These are phyloP conservation scores for Lycium barbarum DNA, from an alignment of 257 asterid species.

Conservation along the genomic window DNA sequence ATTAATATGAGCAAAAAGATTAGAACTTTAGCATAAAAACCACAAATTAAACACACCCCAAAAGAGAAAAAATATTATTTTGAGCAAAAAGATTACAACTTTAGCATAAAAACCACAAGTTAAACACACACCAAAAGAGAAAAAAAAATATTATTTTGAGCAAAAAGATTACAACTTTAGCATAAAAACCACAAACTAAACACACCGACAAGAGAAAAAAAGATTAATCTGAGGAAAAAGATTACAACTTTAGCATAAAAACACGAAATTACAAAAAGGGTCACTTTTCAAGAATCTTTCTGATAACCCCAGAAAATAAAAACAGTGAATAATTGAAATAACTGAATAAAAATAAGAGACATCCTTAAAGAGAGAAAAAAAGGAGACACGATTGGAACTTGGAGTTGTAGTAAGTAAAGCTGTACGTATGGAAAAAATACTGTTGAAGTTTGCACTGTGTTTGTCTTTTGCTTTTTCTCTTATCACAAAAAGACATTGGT, in stretches of 20 bases:
- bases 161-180: too few species aligned
- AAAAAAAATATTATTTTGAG: too few species aligned
- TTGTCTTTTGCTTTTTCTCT: conserved; percentile 53
- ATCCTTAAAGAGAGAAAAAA: conserved; percentile 13
- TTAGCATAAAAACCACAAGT: too few species aligned
- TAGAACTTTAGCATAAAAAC: too few species aligned
- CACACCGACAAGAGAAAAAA: too few species aligned
- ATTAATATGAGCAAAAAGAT: too few species aligned
- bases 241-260: conserved; percentile 24
- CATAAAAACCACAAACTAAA: too few species aligned
- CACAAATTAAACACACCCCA: too few species aligned
- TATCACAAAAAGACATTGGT: conserved; percentile 33
- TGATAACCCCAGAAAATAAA: conserved; percentile 43
- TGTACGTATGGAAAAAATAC: conserved; percentile 57
- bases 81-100: too few species aligned
- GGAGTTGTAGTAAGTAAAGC: conserved; percentile 40
- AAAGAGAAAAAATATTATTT: too few species aligned
- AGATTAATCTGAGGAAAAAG: too few species aligned
- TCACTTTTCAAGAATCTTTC: conserved; percentile 37
- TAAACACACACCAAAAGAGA: too few species aligned
- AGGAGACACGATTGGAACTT: conserved; percentile 36
- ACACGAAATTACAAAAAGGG: neutral
- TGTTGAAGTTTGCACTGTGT: conserved; percentile 37
- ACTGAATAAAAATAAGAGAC: neutral
- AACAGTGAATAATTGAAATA: conserved; percentile 28